Base-by-base conservation (phyloP, 2,329 filamentous ascomycete genomes). In the Periconia sp. region DNA sequence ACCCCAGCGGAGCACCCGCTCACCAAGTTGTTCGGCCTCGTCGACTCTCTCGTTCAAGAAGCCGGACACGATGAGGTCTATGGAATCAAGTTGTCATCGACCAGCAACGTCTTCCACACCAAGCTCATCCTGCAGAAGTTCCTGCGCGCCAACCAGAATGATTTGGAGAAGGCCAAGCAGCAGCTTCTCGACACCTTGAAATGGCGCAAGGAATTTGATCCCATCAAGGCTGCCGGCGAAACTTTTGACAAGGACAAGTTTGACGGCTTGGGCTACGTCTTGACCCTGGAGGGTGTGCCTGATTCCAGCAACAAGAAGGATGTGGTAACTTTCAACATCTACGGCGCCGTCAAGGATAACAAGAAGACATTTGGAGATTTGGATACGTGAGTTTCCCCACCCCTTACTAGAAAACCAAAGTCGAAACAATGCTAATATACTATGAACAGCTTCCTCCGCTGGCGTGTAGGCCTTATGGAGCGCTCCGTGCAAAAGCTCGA, bases 391-490 rank as follows among this genome's bases (percentile, higher is more conserved):
- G 50, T 59, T n/a, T 44, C 3, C 45, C 47, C 43, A 31, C n/a
- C 10, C n/a, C 11, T 30, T 43, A 47, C 45, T 56, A 23, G 13
- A 37, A 20, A 14, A n/a, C n/a, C 15, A 35, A 20, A 9, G n/a
- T 13, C 30, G 13, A 30, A 20, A 41, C 15, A 41, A 47, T 55
- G 47, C 47, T 51, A 53, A 52, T 8, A 27, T 27, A 8, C 17
- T 2, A 11, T 15, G 13, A n/a, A 45, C 41, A 95, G 91, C 47
- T 97, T 97, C 77, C 83, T 97, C 67, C 84, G 86, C 61, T 97
- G 92, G 92, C 89, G 93, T 54, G 87, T 92, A 42, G 91, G 89
- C 13, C 83, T 96, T 52, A 96, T 96, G 92, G 92, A 97, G 73
- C 80, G 91, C 45, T 89, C 90, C 2, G 80, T 97, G 44, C 82